Evolutionary conservation across 2,329 filamentous ascomycete genomes (phyloP).

Genomic region (Graphilbum sp.): DNA sequence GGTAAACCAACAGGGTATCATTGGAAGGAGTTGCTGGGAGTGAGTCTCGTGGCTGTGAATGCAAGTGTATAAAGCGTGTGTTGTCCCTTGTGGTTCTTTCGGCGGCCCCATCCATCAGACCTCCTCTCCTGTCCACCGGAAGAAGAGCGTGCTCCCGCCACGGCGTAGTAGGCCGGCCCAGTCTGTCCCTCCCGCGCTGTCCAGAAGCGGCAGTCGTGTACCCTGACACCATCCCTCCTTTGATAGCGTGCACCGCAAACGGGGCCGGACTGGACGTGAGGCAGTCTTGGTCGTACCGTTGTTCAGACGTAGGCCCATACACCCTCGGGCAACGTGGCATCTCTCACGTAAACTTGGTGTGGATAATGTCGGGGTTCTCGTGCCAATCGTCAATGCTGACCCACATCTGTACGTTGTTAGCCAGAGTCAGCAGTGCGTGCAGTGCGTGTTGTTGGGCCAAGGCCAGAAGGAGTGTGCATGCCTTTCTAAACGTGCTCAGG

Average conservation of each 20-base stretch:
- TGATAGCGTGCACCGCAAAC: too few relatives aligned
- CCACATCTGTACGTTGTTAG: constrained; percentile 63
- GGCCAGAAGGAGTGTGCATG: constrained; percentile 22
- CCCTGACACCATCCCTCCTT: too few relatives aligned
- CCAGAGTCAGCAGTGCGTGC: neutral
- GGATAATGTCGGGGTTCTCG: constrained; percentile 97
- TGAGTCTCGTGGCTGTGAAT: neutral
- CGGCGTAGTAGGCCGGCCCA: too few relatives aligned
- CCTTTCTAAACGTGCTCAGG: constrained; percentile 96
- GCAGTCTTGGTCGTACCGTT: too few relatives aligned
- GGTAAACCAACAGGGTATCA: constrained; percentile 11
- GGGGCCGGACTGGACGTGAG: too few relatives aligned
- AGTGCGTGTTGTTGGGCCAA: neutral
- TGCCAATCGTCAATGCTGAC: constrained; percentile 99
- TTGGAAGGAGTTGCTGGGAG: neutral
- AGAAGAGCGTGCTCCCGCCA: too few relatives aligned
- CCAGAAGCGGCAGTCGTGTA: too few relatives aligned
- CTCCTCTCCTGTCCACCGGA: too few relatives aligned
- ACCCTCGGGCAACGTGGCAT: too few relatives aligned
- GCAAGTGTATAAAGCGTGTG: neutral
- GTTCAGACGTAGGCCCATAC: too few relatives aligned
- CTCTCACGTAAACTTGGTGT: constrained; percentile 86
- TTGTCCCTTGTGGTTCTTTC: neutral
- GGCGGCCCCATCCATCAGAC: neutral
- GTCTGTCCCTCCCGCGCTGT: too few relatives aligned